A percentile compares a stretch with the other conserved stretches of the same genome.
Conservation (phyloP, 2,329 filamentous ascomycete genomes). For the Fusarium metavorans region DNA sequence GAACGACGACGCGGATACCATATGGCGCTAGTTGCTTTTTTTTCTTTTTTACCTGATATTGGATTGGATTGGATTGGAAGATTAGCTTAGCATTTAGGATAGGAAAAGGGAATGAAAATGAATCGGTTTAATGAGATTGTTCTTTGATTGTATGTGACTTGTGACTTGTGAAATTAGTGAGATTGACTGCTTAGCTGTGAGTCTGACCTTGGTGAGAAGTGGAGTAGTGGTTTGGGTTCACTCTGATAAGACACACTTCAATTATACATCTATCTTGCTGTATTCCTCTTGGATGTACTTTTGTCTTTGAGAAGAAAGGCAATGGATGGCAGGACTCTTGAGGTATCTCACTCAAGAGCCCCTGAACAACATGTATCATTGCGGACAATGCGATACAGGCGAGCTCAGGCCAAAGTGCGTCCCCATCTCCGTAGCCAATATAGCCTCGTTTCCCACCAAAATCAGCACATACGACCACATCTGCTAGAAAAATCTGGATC, state of each 20-base stretch:
- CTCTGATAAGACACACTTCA: background rate
- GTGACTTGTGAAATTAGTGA: background rate
- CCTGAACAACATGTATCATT: background rate
- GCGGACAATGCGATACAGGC: background rate
- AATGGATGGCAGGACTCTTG: background rate
- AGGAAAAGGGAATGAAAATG: constrained; percentile 36
- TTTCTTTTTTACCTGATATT: constrained; percentile 28
- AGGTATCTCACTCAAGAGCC: background rate
- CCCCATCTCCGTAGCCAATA: background rate
- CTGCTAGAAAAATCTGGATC: constrained; percentile 40
- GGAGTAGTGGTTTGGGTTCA: background rate
- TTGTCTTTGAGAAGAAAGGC: background rate
- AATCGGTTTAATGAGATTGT: background rate
- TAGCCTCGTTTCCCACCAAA: background rate
- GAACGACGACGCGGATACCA: constrained; percentile 37
- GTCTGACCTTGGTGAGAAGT: background rate
- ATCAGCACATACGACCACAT: constrained; percentile 38
- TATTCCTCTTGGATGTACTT: background rate
- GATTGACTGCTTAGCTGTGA: background rate
- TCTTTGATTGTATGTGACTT: background rate
- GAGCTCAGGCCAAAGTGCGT: background rate
- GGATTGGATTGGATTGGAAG: constrained; percentile 10
- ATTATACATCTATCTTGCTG: background rate
- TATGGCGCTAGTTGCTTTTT: constrained; percentile 29
- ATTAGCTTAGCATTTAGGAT: constrained; percentile 38